Percentiles rank a stretch among this genome's conserved stretches.
phyloP scores from a whole-genome alignment of 768 basidiomycete species.

The Obba rivulosa region DNA sequence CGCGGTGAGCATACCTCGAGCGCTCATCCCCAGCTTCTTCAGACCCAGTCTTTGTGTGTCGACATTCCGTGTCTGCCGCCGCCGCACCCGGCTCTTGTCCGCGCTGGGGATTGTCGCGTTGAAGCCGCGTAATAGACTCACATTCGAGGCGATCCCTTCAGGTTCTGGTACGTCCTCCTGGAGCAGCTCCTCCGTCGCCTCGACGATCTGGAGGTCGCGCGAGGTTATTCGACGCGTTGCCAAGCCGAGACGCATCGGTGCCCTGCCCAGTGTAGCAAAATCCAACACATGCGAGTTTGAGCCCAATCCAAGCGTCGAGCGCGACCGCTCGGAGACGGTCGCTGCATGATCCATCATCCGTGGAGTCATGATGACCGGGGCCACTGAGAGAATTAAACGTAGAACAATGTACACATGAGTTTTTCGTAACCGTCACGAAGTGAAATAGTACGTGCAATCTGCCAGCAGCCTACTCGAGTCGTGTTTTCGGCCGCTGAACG shows the following conservation, averaged over 20 bases:
- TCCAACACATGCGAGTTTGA: slow-evolving; percentile 44
- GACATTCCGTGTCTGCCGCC: slow-evolving; percentile 76
- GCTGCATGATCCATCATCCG: slow-evolving; percentile 64
- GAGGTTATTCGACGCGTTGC: slow-evolving; percentile 69
- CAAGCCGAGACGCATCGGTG: slow-evolving; percentile 64
- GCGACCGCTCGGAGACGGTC: slow-evolving; percentile 53
- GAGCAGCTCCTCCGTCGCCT: slow-evolving; percentile 76
- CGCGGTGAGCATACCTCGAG: slow-evolving; percentile 64
- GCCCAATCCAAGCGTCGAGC: slow-evolving; percentile 29
- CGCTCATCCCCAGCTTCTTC: slow-evolving; percentile 73
- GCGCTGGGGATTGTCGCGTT: slow-evolving; percentile 93
- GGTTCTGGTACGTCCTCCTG: slow-evolving; percentile 68
- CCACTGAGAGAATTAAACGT: slow-evolving; percentile 42
- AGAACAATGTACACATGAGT: neutral
- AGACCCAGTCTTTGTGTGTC: slow-evolving; percentile 73
- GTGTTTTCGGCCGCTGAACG: slow-evolving; percentile 55
- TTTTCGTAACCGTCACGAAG: slow-evolving; percentile 1
- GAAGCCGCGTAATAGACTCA: slow-evolving; percentile 86
- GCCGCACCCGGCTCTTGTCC: slow-evolving; percentile 67
- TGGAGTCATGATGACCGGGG: slow-evolving; percentile 88
- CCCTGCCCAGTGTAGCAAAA: slow-evolving; percentile 77
- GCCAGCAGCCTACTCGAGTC: slow-evolving; percentile 71
- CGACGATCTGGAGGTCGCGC: slow-evolving; percentile 77
- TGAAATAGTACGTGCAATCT: slow-evolving; percentile 49
- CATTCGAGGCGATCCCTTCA: slow-evolving; percentile 61